Evolutionary conservation across 2,329 filamentous ascomycete species (phyloP).

Genomic region (Alternaria tenuissima): DNA sequence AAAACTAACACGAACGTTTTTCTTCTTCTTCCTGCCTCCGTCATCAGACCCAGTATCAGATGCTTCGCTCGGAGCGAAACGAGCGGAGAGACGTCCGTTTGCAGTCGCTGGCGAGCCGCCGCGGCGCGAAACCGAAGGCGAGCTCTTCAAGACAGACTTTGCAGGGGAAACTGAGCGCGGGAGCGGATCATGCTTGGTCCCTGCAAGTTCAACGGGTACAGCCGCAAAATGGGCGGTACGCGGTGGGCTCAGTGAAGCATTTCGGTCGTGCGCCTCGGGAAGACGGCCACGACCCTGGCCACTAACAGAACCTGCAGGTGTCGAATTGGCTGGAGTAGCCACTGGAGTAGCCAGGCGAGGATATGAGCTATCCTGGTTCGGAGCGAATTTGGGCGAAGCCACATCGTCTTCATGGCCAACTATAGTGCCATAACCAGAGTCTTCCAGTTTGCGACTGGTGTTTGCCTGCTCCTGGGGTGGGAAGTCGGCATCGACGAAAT

Average conservation of each 20-base stretch:
- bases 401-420: constrained; percentile 15
- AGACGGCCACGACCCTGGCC: constrained; percentile 25
- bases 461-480: constrained; percentile 34
- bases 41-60: constrained; percentile 64
- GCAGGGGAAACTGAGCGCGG: constrained; percentile 76
- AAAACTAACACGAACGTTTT: constrained; percentile 78
- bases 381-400: constrained; percentile 29
- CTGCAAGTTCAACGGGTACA: constrained; percentile 60
- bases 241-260: constrained; percentile 66
- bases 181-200: constrained; percentile 72
- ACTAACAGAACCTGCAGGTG: constrained; percentile 16
- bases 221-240: constrained; percentile 73
- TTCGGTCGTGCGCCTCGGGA: constrained; percentile 38
- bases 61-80: constrained; percentile 60
- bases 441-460: constrained; percentile 27
- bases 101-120: constrained; percentile 56
- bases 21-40: constrained; percentile 57
- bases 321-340: constrained; percentile 12
- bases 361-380: constrained; percentile 40
- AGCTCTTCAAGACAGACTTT: constrained; percentile 78
- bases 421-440: constrained; percentile 14
- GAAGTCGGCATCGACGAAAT: constrained; percentile 54
- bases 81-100: constrained; percentile 60
- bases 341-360: constrained; percentile 31
- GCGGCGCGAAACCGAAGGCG: constrained; percentile 61